These are phyloP conservation scores for Rhytidiadelphus loreus DNA, from an alignment of 225 moss, liverwort and hornwort genomes.

Conservation along the genomic window DNA sequence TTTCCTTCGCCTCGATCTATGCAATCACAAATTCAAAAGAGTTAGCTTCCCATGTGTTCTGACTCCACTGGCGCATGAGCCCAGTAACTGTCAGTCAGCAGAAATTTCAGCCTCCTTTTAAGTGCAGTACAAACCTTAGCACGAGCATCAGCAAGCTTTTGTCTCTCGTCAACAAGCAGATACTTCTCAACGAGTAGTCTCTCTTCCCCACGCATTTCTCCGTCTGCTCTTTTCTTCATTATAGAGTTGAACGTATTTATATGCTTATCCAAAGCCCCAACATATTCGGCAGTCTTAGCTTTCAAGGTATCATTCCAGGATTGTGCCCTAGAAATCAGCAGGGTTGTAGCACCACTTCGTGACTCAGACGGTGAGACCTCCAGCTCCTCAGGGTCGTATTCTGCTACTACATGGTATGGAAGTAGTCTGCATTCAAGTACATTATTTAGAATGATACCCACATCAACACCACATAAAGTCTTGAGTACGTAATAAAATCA, in stretches of 20 bases:
- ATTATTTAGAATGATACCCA: not conserved
- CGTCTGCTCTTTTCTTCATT: slow-evolving; percentile 57
- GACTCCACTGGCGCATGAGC: not conserved
- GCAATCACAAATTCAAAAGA: not conserved
- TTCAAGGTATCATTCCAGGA: slow-evolving; percentile 78
- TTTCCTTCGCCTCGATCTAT: slow-evolving; percentile 95
- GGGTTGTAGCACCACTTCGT: slow-evolving; percentile 40
- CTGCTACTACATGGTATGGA: slow-evolving; percentile 88
- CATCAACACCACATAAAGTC: not conserved
- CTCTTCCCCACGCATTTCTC: slow-evolving; percentile 93
- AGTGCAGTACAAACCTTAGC: slow-evolving; percentile 41
- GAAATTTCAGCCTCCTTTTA: not conserved
- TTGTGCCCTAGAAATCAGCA: slow-evolving; percentile 56
- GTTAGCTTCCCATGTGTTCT: not conserved
- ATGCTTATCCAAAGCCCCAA: slow-evolving; percentile 62
- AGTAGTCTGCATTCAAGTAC: slow-evolving; percentile 53
- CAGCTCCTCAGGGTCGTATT: slow-evolving; percentile 79
- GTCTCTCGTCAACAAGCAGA: slow-evolving; percentile 83
- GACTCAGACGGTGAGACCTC: slow-evolving; percentile 45
- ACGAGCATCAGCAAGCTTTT: slow-evolving; percentile 72
- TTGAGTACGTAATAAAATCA: not conserved
- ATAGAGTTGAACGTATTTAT: slow-evolving; percentile 63
- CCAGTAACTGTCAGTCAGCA: not conserved
- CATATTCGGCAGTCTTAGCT: slow-evolving; percentile 53
- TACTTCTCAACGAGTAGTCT: slow-evolving; percentile 84